Base-by-base conservation (phyloP, 805 yeast genomes). In the Saccharomycopsis capsularis region DNA sequence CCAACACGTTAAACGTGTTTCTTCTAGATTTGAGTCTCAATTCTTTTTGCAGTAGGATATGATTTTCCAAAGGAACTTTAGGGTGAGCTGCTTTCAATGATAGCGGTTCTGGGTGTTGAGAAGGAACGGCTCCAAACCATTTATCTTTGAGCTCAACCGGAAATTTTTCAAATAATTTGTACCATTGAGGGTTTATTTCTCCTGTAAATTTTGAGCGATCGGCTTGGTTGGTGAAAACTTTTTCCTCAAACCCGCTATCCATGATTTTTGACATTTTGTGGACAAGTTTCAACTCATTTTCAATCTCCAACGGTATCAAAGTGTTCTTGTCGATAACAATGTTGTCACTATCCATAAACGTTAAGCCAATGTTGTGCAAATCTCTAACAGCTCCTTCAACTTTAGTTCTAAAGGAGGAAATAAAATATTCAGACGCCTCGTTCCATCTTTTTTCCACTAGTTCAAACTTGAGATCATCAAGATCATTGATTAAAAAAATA, bases 391-490 rank as follows among this genome's bases (percentile, higher is more conserved):
- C 30, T 38, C 18, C 40, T 9, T 29, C 42, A 11, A 48, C 21
- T 3, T 42, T 35, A 21, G 41, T 39, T n/a, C 35, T 22, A n/a
- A 30, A 13, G 3, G 29, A 13, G 16, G 13, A 27, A 40, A 76
- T 65, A 46, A 81, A 59, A 50, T 68, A 73, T 24, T 64, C 63
- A 53, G 81, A 79, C 2, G 80, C 65, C 22, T 71, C 71, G 53
- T 68, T 63, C 86, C 87, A 82, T 58, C 78, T 70, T 25, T 65
- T 59, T 51, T 78, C 81, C 3, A 82, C 68, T 25, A 74, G 55
- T 38, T 75, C 77, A 3, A 50, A 52, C 55, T 74, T 73, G 52
- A 81, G 63, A 4, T 59, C 63, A 2, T 59, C 59, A 13, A 78
- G 53, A 44, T 74, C 76, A 9, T 57, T 56, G 7, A 66, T 64